Evolutionary conservation across 1,139 yeast genomes (phyloP).

Genomic region (Pichia sp.): DNA sequence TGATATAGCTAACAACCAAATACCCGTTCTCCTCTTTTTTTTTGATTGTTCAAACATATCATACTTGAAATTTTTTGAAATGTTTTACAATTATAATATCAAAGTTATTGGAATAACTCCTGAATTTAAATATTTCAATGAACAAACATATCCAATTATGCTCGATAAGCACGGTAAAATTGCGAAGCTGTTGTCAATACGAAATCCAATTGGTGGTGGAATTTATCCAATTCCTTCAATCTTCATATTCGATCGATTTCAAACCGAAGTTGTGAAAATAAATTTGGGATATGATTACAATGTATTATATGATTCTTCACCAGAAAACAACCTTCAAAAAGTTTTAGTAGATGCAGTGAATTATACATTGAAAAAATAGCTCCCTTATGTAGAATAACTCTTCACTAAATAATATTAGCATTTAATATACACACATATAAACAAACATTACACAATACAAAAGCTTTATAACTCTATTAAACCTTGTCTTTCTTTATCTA

Average conservation of each 20-base stretch:
- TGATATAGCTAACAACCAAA: neutral
- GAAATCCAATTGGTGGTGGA: constrained; percentile 49
- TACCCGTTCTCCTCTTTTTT: constrained; percentile 8
- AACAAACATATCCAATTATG: constrained; percentile 22
- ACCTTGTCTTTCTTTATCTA: constrained; percentile 35
- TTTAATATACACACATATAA: neutral
- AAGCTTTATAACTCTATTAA: constrained; percentile 13
- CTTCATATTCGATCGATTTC: constrained; percentile 30
- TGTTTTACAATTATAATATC: constrained; percentile 3
- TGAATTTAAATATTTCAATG: constrained; percentile 10
- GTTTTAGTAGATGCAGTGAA: constrained; percentile 14
- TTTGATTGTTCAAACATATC: constrained; percentile 8
- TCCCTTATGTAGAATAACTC: neutral
- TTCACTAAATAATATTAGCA: neutral
- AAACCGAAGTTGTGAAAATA: constrained; percentile 21
- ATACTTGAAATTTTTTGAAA: constrained; percentile 4
- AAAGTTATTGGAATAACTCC: constrained; percentile 23
- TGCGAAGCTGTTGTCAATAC: constrained; percentile 28
- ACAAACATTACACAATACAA: neutral
- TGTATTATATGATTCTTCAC: constrained; percentile 15
- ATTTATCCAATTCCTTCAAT: constrained; percentile 41
- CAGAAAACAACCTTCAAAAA: constrained; percentile 14
- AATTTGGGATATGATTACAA: constrained; percentile 24
- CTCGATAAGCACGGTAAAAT: constrained; percentile 24
- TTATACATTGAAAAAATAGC: constrained; percentile 7